A percentile compares a stretch with the other conserved stretches of the same genome.
phyloP scores from a whole-genome alignment of 2,329 filamentous ascomycete species.

The Neoarthrinium moseri region DNA sequence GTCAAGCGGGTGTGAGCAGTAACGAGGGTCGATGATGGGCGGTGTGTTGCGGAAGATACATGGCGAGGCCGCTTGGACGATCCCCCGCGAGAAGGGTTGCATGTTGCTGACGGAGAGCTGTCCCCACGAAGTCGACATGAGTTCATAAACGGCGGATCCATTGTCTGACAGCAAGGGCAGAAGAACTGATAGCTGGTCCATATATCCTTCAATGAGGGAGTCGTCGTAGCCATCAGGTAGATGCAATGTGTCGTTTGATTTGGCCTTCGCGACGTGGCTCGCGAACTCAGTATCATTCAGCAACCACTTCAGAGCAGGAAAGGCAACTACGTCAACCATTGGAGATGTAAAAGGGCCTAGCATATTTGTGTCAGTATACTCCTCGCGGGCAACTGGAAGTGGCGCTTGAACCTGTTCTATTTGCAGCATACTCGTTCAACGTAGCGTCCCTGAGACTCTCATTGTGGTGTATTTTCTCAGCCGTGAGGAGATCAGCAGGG shows the following conservation, averaged over 20 bases:
- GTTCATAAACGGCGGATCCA: conserved; percentile 23
- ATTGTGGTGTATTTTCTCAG: not conserved
- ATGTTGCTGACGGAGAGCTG: conserved; percentile 30
- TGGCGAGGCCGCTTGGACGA: conserved; percentile 34
- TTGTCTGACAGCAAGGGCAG: conserved; percentile 19
- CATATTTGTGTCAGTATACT: conserved; percentile 8
- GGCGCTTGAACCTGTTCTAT: conserved; percentile 20
- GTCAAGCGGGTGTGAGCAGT: conserved; percentile 42
- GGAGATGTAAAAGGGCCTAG: conserved; percentile 26
- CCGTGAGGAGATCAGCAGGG: not conserved
- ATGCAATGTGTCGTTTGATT: conserved; percentile 5
- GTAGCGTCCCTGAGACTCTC: conserved; percentile 13
- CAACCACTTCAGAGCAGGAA: conserved; percentile 22
- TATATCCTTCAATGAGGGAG: conserved; percentile 22
- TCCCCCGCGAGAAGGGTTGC: conserved; percentile 44
- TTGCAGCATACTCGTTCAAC: conserved; percentile 20
- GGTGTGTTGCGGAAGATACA: conserved; percentile 31
- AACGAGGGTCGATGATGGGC: conserved; percentile 40
- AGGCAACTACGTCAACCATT: conserved; percentile 27
- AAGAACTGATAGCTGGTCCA: conserved; percentile 19
- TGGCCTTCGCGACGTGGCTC: conserved; percentile 10
- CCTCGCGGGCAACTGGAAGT: not conserved
- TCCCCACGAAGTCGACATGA: conserved; percentile 30
- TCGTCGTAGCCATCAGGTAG: conserved; percentile 21
- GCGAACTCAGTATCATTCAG: conserved; percentile 12